Evolutionary conservation across 1,284 basidiomycete genomes (phyloP).

Genomic region (Tilletia setariae): DNA sequence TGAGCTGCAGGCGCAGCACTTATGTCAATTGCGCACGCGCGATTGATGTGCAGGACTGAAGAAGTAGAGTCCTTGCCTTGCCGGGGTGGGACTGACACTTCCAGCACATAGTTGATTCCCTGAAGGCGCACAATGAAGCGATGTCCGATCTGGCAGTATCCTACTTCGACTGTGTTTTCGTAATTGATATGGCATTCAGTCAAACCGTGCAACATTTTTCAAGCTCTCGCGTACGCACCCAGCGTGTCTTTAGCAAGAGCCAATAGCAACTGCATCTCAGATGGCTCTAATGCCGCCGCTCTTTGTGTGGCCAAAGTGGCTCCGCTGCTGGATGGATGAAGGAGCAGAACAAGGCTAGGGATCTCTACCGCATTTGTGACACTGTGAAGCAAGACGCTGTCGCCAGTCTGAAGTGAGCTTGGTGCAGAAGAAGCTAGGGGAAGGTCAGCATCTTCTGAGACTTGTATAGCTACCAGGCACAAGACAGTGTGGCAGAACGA

Average conservation of each 20-base stretch:
- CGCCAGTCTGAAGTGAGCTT: background rate
- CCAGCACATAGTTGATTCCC: conserved; percentile 11
- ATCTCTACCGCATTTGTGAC: background rate
- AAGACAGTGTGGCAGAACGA: background rate
- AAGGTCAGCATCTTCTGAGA: background rate
- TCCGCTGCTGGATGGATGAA: conserved; percentile 21
- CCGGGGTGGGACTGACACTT: background rate
- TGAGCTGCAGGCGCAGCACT: conserved; percentile 20
- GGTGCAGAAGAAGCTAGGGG: background rate
- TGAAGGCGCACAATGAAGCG: conserved; percentile 30
- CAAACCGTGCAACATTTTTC: conserved; percentile 25
- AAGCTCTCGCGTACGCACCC: conserved; percentile 20
- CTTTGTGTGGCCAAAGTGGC: background rate
- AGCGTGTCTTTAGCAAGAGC: background rate
- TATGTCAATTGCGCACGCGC: conserved; percentile 38
- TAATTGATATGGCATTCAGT: background rate
- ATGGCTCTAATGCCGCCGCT: background rate
- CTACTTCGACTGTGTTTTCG: conserved; percentile 18
- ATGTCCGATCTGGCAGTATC: conserved; percentile 26
- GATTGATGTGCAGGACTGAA: conserved; percentile 32
- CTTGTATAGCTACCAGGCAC: background rate
- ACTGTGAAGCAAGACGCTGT: background rate
- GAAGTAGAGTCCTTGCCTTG: conserved; percentile 17
- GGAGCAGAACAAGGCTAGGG: background rate
- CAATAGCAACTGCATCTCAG: background rate